Evolutionary conservation across 495 filamentous ascomycete species (phyloP).

Genomic region (Aspergillus hancockii): DNA sequence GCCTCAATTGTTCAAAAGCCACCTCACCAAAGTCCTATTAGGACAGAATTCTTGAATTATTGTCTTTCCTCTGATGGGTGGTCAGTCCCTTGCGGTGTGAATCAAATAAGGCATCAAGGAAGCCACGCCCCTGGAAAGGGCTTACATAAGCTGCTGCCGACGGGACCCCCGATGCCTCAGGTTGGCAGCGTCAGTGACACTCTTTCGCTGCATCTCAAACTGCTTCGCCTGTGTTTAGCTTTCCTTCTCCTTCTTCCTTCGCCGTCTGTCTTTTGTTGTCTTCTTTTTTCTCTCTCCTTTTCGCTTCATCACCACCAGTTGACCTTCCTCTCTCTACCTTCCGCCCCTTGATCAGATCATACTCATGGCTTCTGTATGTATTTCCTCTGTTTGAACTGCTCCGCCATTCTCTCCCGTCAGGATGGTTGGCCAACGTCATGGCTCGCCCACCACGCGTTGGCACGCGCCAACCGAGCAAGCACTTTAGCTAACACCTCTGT

Average conservation of each 20-base stretch:
- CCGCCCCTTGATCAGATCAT: conserved; percentile 18
- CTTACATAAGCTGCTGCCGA: conserved; percentile 15
- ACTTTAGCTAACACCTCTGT: conserved; percentile 14
- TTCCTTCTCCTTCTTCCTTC: not conserved
- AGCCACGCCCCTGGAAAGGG: not conserved
- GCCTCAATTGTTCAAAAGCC: no score
- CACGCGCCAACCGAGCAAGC: conserved; percentile 10
- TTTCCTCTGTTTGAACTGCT: conserved; percentile 19
- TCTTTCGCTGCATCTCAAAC: conserved; percentile 2
- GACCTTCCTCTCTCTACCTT: conserved; percentile 22
- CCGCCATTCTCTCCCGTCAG: conserved; percentile 12
- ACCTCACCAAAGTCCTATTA: no score
- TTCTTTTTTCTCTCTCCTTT: conserved; percentile 12
- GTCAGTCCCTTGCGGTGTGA: no score
- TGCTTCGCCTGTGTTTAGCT: conserved; percentile 5
- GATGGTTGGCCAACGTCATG: conserved; percentile 27
- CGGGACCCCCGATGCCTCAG: not conserved
- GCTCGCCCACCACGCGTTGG: conserved; percentile 19
- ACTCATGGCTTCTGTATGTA: conserved; percentile 58
- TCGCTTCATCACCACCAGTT: conserved; percentile 14
- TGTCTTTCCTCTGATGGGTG: no score
- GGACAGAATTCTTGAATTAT: no score
- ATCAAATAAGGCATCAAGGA: not conserved
- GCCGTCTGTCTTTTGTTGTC: conserved; percentile 4
- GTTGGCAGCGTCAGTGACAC: not conserved